Evolutionary conservation across 257 asterid species (phyloP).

Genomic region (Ilex aquifolium): DNA sequence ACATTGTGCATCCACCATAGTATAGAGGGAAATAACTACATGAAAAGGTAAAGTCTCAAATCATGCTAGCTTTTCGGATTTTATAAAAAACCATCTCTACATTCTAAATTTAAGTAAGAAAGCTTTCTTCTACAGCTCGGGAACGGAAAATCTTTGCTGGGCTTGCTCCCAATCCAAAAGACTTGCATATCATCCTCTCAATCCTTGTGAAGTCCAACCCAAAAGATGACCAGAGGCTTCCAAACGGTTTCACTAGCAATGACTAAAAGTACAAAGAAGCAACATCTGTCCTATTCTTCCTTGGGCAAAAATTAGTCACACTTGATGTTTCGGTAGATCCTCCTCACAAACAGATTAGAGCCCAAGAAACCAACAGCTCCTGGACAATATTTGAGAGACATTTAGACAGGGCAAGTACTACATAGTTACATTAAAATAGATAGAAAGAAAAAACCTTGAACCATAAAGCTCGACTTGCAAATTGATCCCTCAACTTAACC

Average conservation of each 20-base stretch:
- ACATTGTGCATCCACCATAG: too few species aligned
- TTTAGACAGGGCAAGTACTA: background rate
- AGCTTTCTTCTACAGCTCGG: slow-evolving; percentile 26
- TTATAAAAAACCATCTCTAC: slow-evolving; percentile 21
- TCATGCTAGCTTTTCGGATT: too few species aligned
- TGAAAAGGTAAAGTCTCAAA: background rate
- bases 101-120: slow-evolving; percentile 24
- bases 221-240: slow-evolving; percentile 6
- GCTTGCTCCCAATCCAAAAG: slow-evolving; percentile 24
- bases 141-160: slow-evolving; percentile 20
- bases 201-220: slow-evolving; percentile 8
- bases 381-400: slow-evolving; percentile 23
- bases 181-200: slow-evolving; percentile 27
- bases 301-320: slow-evolving; percentile 44
- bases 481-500: too few species aligned
- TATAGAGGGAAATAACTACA: slow-evolving; percentile 19
- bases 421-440: too few species aligned
- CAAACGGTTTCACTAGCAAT: slow-evolving; percentile 2
- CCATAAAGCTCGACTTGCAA: too few species aligned
- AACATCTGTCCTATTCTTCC: slow-evolving; percentile 3
- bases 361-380: slow-evolving; percentile 97
- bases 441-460: too few species aligned
- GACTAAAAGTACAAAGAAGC: slow-evolving; percentile 9
- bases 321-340: slow-evolving; percentile 95
- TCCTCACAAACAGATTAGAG: slow-evolving; percentile 86